Evolutionary conservation across 306 rosid genomes (phyloP), one percentile per base, ranked within the genome.

Genomic region (Dryas alaskensis): DNA sequence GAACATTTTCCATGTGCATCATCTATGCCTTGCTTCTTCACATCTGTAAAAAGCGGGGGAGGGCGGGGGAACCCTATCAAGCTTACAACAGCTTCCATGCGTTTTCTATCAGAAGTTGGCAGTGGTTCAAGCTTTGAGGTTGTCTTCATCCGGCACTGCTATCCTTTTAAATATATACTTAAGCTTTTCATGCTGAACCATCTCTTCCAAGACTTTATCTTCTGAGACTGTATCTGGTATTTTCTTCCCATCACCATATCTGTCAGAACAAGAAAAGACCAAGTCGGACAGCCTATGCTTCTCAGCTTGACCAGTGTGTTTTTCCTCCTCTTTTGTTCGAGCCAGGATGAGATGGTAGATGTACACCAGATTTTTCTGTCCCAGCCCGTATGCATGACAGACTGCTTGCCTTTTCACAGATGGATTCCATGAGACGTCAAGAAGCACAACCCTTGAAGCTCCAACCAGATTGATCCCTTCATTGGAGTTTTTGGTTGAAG

Each of bases 371-470:
- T 78, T 86, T 65, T 74, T 72, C 75, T 90, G 96, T 16, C 96
- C 96, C 7, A 86, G 74, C 57, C 96, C 62, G 71, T 84, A 84
- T 4, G 96, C 92, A 4, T 92, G 88, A 4, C 83, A 77, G 46
- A 88, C 77, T 2, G 92, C 96, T 80, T 90, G 96, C 75, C 85
- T 59, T 70, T 87, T 90, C 7, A 88, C 89, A 0, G 96, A 86
- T 2, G 92, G 96, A 65, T 90, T 90, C 96, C 96, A 90, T 7
- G 83, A 82, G 8, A 84, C 82, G 59, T 90, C 96, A 7, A 90
- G 88, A 47, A 90, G 70, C 73, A 90, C 86, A 25, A 87, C 96
- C 76, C 96, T 82, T 19, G 96, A 90, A 50, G 96, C 96, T 8
- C 96, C 96, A 40, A 84, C 80, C 37, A 90, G 79, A 74, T 66